Conservation (phyloP, 371 early-diverging fungal species). For the Mortierella sp. region DNA sequence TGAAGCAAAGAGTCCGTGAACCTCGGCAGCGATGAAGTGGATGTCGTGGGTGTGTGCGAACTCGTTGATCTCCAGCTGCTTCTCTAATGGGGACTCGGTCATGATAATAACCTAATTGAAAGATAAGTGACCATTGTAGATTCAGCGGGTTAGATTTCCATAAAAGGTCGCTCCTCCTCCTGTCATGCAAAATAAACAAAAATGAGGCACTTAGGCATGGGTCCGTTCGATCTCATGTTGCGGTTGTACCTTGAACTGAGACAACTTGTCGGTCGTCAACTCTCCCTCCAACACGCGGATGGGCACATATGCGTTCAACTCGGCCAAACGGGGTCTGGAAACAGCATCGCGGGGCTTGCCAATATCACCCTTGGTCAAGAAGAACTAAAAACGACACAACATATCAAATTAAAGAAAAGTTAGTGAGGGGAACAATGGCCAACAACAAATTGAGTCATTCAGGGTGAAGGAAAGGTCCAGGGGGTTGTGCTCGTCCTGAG, state of each 20-base stretch:
- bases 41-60: constrained; percentile 88
- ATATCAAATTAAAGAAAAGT: not conserved
- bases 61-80: constrained; percentile 93
- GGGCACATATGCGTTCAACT: constrained; percentile 98
- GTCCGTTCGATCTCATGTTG: not conserved
- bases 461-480: not conserved
- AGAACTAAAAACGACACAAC: constrained; percentile 81
- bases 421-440: not conserved
- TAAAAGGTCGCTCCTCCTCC: not conserved
- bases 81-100: constrained; percentile 83
- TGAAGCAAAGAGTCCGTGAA: constrained; percentile 96
- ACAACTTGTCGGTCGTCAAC: constrained; percentile 79
- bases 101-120: constrained; percentile 82
- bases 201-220: not conserved
- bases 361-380: constrained; percentile 90
- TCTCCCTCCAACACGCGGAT: constrained; percentile 88
- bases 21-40: constrained; percentile 95
- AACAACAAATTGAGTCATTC: not conserved
- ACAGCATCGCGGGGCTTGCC: constrained; percentile 93
- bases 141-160: constrained; percentile 9
- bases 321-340: constrained; percentile 88
- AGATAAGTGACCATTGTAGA: not conserved
- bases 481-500: not conserved
- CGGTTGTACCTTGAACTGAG: constrained; percentile 76
- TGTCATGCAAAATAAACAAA: not conserved